Percentiles rank a stretch among this genome's conserved stretches.
Evolutionary conservation across 495 filamentous ascomycete genomes (phyloP).

Genomic region (Daldinia loculata): DNA sequence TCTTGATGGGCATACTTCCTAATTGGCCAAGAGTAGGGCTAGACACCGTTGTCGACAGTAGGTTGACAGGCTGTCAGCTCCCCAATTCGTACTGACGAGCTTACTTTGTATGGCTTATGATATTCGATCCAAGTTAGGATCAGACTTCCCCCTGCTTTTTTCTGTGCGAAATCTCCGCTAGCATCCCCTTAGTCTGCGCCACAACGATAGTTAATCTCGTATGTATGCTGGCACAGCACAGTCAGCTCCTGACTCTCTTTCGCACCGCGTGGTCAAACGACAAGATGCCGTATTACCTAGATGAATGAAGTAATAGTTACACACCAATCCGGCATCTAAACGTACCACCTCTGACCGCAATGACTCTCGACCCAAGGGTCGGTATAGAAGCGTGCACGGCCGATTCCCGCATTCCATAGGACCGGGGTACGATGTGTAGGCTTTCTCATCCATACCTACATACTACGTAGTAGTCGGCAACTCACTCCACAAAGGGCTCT

Average conservation of each 20-base stretch:
- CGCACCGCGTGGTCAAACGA: constrained; percentile 25
- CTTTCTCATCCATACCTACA: constrained; percentile 9
- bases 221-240: constrained; percentile 31
- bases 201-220: constrained; percentile 39
- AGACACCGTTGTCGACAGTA: not conserved
- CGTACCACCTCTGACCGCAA: constrained; percentile 8
- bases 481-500: constrained; percentile 25
- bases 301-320: constrained; percentile 26
- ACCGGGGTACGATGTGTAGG: constrained; percentile 16
- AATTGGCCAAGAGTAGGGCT: constrained; percentile 31
- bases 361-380: constrained; percentile 13
- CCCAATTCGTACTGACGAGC: constrained; percentile 32
- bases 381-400: constrained; percentile 25
- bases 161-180: constrained; percentile 24
- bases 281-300: constrained; percentile 32
- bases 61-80: constrained; percentile 28
- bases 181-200: constrained; percentile 25
- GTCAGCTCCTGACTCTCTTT: constrained; percentile 27
- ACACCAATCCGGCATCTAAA: constrained; percentile 27
- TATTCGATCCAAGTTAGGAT: constrained; percentile 27
- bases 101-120: constrained; percentile 21
- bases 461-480: constrained; percentile 35
- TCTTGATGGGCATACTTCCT: not conserved
- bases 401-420: constrained; percentile 22
- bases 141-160: constrained; percentile 29